These are phyloP conservation scores for Aureobasidium sp. DNA, from an alignment of 2,329 filamentous ascomycete genomes.

Conservation along the genomic window DNA sequence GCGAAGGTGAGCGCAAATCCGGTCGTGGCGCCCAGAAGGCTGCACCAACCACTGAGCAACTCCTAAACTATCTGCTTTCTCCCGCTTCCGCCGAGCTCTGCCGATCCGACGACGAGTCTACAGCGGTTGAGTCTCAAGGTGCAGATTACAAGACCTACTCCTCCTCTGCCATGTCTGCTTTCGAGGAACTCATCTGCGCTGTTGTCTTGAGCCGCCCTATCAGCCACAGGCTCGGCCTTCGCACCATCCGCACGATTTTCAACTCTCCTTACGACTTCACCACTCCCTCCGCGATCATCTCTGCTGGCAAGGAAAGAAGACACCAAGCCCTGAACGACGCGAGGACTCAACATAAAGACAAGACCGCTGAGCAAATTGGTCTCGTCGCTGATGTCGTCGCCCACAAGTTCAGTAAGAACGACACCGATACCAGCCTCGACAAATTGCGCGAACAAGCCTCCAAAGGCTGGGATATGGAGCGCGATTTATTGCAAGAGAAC, in stretches of 20 bases:
- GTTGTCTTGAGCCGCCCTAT: slow-evolving; percentile 40
- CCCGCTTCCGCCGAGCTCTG: slow-evolving; percentile 25
- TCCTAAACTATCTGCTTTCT: slow-evolving; percentile 30
- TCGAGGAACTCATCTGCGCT: slow-evolving; percentile 40
- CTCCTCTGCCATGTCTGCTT: slow-evolving; percentile 30
- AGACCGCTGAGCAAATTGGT: slow-evolving; percentile 37
- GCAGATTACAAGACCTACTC: slow-evolving; percentile 28
- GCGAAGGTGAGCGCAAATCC: slow-evolving; percentile 25
- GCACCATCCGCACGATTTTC: slow-evolving; percentile 38
- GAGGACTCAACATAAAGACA: slow-evolving; percentile 40
- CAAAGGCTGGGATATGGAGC: slow-evolving; percentile 24
- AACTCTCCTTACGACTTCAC: slow-evolving; percentile 37
- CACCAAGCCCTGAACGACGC: slow-evolving; percentile 36
- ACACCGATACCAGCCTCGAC: slow-evolving; percentile 27
- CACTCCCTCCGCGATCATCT: slow-evolving; percentile 28
- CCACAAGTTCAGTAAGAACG: slow-evolving; percentile 27
- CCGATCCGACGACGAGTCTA: slow-evolving; percentile 29
- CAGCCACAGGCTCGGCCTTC: slow-evolving; percentile 37
- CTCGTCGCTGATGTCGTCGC: slow-evolving; percentile 27
- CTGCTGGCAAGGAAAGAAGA: slow-evolving; percentile 32
- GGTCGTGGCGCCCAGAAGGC: slow-evolving; percentile 22
- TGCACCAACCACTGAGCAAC: slow-evolving; percentile 23
- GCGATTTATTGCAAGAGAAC: slow-evolving; percentile 27
- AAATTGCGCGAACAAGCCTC: slow-evolving; percentile 29
- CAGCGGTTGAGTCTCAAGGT: slow-evolving; percentile 23